Conservation (phyloP, 352 stramenopile genomes). For the Phytophthora brassicae region DNA sequence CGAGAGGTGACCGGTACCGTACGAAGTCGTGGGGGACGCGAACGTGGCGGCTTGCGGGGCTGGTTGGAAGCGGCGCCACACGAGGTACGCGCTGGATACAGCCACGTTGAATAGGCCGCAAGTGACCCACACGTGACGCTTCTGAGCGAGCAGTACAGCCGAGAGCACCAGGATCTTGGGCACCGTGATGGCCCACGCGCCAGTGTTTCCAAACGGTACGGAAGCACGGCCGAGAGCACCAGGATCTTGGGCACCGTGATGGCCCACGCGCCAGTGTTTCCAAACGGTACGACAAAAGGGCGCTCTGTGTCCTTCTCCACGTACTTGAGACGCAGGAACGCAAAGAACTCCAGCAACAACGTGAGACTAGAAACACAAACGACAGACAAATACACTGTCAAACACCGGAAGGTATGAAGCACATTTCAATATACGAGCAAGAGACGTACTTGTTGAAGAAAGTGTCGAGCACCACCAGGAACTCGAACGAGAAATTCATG, state of each 20-base stretch:
- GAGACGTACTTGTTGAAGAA: constrained; percentile 87
- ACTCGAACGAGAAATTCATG: constrained; percentile 87
- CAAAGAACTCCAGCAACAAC: constrained; percentile 82
- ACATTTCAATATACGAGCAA: background rate
- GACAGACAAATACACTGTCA: background rate
- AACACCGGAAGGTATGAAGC: background rate
- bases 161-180: constrained; percentile 83
- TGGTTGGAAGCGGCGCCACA: constrained; percentile 69
- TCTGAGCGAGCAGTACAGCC: constrained; percentile 71
- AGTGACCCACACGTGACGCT: constrained; percentile 65
- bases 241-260: constrained; percentile 85
- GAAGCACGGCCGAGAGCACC: constrained; percentile 70
- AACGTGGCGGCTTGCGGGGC: background rate
- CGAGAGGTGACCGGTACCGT: constrained; percentile 40
- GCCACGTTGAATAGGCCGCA: constrained; percentile 70
- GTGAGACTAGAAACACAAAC: constrained; percentile 42
- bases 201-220: constrained; percentile 68
- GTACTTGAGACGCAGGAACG: constrained; percentile 85
- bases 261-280: constrained; percentile 64
- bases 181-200: constrained; percentile 77
- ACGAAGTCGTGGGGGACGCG: constrained; percentile 16
- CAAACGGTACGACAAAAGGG: constrained; percentile 75
- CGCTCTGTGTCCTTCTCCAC: constrained; percentile 71
- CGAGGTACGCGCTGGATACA: constrained; percentile 54
- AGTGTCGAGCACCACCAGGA: constrained; percentile 80